Conservation (phyloP, 2,329 filamentous ascomycete genomes). For the Aspergillus cejpii region DNA sequence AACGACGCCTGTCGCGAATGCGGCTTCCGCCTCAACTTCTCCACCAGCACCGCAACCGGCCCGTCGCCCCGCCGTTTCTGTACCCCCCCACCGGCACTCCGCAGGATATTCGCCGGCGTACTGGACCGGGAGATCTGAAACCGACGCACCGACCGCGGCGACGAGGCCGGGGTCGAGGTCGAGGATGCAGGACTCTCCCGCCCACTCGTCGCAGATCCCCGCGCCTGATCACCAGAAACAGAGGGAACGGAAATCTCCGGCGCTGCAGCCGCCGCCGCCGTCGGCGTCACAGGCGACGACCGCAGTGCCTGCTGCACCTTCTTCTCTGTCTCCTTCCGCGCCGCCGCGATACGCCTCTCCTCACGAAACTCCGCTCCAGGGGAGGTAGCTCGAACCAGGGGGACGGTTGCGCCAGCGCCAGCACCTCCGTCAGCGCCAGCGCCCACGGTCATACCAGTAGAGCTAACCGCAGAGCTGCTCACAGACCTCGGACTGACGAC, state of each 20-base stretch:
- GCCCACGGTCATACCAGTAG: too few species aligned
- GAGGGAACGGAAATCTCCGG: too few species aligned
- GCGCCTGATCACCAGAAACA: neutral
- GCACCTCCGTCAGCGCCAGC: conserved; percentile 10
- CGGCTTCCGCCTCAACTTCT: conserved; percentile 32
- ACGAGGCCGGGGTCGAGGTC: too few species aligned
- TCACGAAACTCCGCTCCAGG: conserved; percentile 39
- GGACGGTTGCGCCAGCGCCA: conserved; percentile 26
- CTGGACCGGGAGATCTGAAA: conserved; percentile 38
- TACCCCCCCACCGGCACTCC: conserved; percentile 27
- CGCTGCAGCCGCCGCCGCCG: neutral
- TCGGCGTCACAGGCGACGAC: conserved; percentile 13
- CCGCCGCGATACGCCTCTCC: conserved; percentile 25
- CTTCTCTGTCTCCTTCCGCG: conserved; percentile 27
- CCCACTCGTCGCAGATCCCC: conserved; percentile 8
- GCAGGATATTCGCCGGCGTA: conserved; percentile 22
- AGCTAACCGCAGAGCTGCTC: conserved; percentile 25
- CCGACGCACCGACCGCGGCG: conserved; percentile 28
- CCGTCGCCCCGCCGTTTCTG: conserved; percentile 31
- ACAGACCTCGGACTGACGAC: conserved; percentile 32
- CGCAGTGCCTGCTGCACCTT: conserved; percentile 25
- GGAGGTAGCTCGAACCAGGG: conserved; percentile 37
- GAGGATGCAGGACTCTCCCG: conserved; percentile 15
- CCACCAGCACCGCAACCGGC: conserved; percentile 36
- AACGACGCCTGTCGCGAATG: conserved; percentile 32